Conservation (phyloP, 345 rosid genomes). For the Eucalyptus polyanthemos region DNA sequence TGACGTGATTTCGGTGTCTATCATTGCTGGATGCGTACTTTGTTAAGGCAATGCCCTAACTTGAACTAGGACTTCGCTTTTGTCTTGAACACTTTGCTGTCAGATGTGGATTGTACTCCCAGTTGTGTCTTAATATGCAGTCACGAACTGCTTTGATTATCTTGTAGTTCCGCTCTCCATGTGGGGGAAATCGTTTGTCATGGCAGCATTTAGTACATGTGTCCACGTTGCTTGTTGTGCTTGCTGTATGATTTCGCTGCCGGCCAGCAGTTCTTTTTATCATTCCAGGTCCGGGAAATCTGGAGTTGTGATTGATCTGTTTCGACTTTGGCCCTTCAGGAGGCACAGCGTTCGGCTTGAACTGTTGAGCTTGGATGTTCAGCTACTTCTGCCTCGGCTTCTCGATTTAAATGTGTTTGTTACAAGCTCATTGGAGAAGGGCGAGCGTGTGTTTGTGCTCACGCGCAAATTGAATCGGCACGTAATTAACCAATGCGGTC, state of each 20-base stretch:
- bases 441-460: not conserved
- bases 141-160: not conserved
- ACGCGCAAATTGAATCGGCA: not conserved
- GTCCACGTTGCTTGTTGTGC: not conserved
- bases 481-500: not conserved
- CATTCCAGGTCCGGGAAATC: not conserved
- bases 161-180: not conserved
- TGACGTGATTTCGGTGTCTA: not conserved
- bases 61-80: not conserved
- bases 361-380: not conserved
- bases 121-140: not conserved
- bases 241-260: not conserved
- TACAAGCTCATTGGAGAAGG: not conserved
- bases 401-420: not conserved
- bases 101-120: not conserved
- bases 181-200: not conserved
- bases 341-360: not conserved
- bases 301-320: not conserved
- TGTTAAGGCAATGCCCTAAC: not conserved
- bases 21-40: not conserved
- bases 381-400: not conserved
- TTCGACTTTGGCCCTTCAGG: not conserved
- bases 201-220: not conserved
- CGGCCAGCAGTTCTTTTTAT: not conserved
- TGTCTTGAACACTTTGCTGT: not conserved